Base-by-base conservation (phyloP, 2,329 filamentous ascomycete genomes). In the Aureobasidium vineae region DNA sequence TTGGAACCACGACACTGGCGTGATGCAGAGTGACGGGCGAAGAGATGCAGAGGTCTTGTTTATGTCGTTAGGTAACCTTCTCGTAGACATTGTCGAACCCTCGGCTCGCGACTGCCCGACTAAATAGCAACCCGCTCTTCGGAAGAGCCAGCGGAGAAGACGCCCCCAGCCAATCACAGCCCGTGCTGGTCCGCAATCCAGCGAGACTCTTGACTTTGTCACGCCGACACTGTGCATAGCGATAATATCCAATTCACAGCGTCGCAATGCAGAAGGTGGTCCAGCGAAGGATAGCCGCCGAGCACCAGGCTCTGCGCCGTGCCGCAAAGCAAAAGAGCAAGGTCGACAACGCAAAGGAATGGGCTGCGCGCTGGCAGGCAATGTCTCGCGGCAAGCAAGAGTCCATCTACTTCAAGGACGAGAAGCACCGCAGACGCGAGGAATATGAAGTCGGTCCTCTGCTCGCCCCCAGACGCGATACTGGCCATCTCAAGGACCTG, bases 391-490 rank as follows among this genome's bases (percentile, higher is more conserved):
- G 50, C 13, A 50, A 50, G 38, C 56, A 57, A 43, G 59, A 71
- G 52, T 57, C 68, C 49, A 66, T 78, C 65, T 73, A 78, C 67
- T 73, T 75, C 67, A 72, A 84, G 68, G 78, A 79, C 69, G 73
- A 75, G 19, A 83, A 85, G 65, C 75, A 80, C 70, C 82, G 84
- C 59, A 85, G 90, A 63, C 84, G 83, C 68, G 90, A 96, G 75
- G 88, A 94, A 76, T 96, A 90, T 86, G 81, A 89, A 69, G 78
- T 92, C 70, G 94, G 93, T 0, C 85, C 90, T 10, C 75, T 97
- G 70, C 64, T 66, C 45, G 89, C 92, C 3, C 92, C 93, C 2
- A 89, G 88, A 75, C 84, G 88, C 72, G 89, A 95, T 77, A 80
- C 88, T 45, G 90, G 89, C 68, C 79, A 81, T 0, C 72, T 78